These are phyloP conservation scores for Suillus placidus DNA, from an alignment of 768 basidiomycete genomes.

Conservation along the genomic window DNA sequence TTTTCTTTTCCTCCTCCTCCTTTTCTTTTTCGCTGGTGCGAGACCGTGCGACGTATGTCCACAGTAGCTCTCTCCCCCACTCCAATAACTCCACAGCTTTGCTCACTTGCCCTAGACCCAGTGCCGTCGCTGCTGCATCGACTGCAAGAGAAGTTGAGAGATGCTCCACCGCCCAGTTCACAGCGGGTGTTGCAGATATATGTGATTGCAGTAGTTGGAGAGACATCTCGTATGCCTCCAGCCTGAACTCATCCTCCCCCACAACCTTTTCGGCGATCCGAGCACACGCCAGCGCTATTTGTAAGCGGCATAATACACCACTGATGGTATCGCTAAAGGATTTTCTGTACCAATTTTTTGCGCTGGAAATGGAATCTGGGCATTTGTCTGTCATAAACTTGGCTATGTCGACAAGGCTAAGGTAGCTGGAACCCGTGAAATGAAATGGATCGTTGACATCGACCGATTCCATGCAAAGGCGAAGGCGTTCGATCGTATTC, in stretches of 20 bases:
- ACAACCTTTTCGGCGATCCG: neutral
- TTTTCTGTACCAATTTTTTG: neutral
- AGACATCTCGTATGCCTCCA: slow-evolving; percentile 9
- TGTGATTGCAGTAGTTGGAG: slow-evolving; percentile 6
- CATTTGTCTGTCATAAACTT: neutral
- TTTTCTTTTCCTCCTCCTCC: neutral
- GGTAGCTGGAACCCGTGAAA: slow-evolving; percentile 1
- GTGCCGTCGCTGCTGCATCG: slow-evolving; percentile 1
- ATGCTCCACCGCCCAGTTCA: neutral
- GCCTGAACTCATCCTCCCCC: neutral
- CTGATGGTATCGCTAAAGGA: neutral
- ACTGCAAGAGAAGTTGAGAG: slow-evolving; percentile 3
- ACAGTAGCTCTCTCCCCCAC: slow-evolving; percentile 3
- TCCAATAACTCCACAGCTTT: slow-evolving; percentile 8
- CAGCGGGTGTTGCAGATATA: neutral
- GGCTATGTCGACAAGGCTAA: neutral
- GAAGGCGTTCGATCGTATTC: neutral
- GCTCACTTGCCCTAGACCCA: neutral
- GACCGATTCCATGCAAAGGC: neutral
- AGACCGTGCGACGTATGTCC: neutral
- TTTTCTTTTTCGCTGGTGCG: neutral
- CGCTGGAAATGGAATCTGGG: neutral
- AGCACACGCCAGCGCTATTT: neutral
- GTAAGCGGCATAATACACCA: neutral
- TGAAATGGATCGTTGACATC: neutral